Base-by-base conservation (phyloP, 345 rosid genomes). In the Aethionema arabicum region DNA sequence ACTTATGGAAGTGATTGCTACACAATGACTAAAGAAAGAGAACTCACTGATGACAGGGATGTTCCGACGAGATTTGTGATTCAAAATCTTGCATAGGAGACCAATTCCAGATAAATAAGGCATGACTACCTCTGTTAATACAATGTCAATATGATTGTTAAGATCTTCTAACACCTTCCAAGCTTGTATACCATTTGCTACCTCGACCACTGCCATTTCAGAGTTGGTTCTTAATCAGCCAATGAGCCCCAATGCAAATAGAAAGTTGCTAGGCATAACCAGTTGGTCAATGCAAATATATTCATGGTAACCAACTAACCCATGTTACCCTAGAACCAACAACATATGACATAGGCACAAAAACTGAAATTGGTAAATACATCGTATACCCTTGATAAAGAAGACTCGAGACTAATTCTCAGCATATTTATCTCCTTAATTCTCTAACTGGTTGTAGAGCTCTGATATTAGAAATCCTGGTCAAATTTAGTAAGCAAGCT, bases 1-100 rank as follows among this genome's bases (percentile, higher is more conserved):
- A 38, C 37, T 29, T 41, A 38, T 57, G 59, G 32, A 58, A 71
- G 43, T 32, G 44, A 8, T n/a, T 9, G 16, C 33, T 56, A 55
- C 11, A 63, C 54, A 63, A 50, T 5, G 16, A 64, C 13, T 27
- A 56, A 11, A 32, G 32, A 56, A 58, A 48, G 53, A 58, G n/a
- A 62, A 68, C 91, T 79, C 80, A 85, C 91, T 83, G 50, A 85
- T 80, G 47, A 85, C 86, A 68, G 98, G 98, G 72, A 90, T 75
- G 73, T 78, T 90, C 67, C 80, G 82, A 14, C 71, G 72, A 29
- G 82, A 76, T 73, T 72, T 83, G 71, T 90, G 97, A 74, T 55
- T 76, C 84, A 83, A 77, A 35, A 90, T 90, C 81, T 83, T 83
- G 90, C 67, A 75, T 56, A 90, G 72, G 65, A 90, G 95, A 61